phyloP scores from a whole-genome alignment of 1,284 basidiomycete genomes.

The Pseudozyma tsukubaensis region DNA sequence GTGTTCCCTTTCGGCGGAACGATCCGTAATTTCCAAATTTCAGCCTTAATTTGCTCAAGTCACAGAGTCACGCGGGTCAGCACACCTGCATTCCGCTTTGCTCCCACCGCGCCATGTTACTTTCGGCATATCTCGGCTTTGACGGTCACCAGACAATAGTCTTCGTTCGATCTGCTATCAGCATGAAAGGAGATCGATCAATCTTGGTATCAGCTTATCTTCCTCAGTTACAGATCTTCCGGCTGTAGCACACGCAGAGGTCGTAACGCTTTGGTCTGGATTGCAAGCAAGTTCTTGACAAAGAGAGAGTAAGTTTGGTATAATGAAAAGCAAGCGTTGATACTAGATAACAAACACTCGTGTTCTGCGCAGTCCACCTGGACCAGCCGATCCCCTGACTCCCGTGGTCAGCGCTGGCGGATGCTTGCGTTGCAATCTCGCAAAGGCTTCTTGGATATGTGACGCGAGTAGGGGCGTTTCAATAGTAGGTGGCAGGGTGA shows the following conservation, averaged over 20 bases:
- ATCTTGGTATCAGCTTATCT: too few species aligned
- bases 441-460: slow-evolving; percentile 66
- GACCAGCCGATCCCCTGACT: slow-evolving; percentile 44
- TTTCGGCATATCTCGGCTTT: slow-evolving; percentile 6
- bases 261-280: not conserved
- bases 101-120: not conserved
- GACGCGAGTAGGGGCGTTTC: slow-evolving; percentile 54
- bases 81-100: too few species aligned
- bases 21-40: slow-evolving; percentile 2
- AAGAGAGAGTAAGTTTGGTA: not conserved
- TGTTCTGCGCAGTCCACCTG: slow-evolving; percentile 60
- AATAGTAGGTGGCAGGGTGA: slow-evolving; percentile 45
- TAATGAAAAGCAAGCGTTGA: too few species aligned
- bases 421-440: slow-evolving; percentile 56
- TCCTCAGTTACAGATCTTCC: too few species aligned
- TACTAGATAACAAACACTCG: slow-evolving; percentile 60
- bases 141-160: not conserved
- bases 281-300: slow-evolving; percentile 4
- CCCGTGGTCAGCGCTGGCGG: slow-evolving; percentile 46
- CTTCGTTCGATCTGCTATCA: too few species aligned
- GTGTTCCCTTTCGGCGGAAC: not conserved
- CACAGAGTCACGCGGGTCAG: slow-evolving; percentile 1
- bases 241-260: not conserved
- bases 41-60: not conserved
- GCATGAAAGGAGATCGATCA: too few species aligned